Evolutionary conservation across 2,329 filamentous ascomycete genomes (phyloP), one percentile per base, ranked within the genome.

Genomic region (Talaromyces amestolkiae): DNA sequence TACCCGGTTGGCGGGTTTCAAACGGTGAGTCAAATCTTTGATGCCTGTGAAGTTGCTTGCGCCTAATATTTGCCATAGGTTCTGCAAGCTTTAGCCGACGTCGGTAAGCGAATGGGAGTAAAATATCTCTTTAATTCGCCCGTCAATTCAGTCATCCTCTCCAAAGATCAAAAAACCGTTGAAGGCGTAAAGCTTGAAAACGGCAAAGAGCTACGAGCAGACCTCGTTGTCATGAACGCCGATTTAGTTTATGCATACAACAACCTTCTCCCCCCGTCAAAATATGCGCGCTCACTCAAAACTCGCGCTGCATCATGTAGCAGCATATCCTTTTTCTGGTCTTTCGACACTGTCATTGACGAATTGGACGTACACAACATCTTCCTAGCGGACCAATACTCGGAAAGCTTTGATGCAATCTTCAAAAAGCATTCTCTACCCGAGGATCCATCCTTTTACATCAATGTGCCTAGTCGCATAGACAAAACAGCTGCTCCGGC

Each of bases 381-480:
- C 22, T 27, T 49, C 45, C 13, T 49, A 3, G 45, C 45, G 6
- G 45, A 27, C 2, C 45, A 49, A 15, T 49, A 49, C 81, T 89
- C 87, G 0, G 87, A 90, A 70, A 88, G 85, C n/a, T 92, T 92
- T 71, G 89, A 92, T 75, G 84, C 85, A 66, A 92, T 92, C 66
- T 92, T 93, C 82, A 86, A 89, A 69, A 79, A 85, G 35, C 87
- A 91, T 66, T 78, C 83, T 2, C 86, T 92, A 9, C 90, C 90
- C 1, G 75, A 83, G 1, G 83, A 91, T 66, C 90, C 90, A 0
- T 89, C 86, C 64, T 93, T 92, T 80, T 92, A 92, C 76, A 85
- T 92, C 76, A 91, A 92, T 72, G 89, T 92, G 0, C 90, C 90
- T 0, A 89, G 85, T 56, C 84, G 89, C 13, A 83, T 91, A 8